Percentiles rank a stretch among this genome's conserved stretches.
Evolutionary conservation across 2,329 filamentous ascomycete species (phyloP).

Genomic region (Cladosporium sp.): DNA sequence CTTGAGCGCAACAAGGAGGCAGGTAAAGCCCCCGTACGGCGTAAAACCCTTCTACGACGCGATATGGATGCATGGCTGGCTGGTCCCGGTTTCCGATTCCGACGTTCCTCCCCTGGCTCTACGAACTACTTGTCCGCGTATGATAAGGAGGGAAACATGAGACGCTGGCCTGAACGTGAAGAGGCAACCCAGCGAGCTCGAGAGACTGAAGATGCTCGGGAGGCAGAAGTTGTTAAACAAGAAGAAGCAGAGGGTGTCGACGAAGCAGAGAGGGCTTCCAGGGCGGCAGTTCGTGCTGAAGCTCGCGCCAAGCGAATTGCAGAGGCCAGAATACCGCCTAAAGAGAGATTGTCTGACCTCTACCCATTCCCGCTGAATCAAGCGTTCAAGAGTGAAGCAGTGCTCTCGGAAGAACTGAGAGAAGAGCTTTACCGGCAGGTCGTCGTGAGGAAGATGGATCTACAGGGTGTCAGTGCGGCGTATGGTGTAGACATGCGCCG

Average conservation of each 20-base stretch:
- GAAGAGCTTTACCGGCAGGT: constrained; percentile 69
- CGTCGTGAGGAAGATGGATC: constrained; percentile 56
- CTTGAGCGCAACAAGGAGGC: neutral
- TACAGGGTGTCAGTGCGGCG: constrained; percentile 71
- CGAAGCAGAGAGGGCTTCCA: constrained; percentile 16
- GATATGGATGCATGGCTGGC: constrained; percentile 56
- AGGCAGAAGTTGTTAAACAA: constrained; percentile 15
- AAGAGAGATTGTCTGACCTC: constrained; percentile 24
- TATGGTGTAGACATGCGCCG: constrained; percentile 74
- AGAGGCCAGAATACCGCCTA: constrained; percentile 19
- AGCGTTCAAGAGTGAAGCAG: constrained; percentile 62
- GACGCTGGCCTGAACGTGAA: constrained; percentile 28
- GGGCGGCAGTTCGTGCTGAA: constrained; percentile 14
- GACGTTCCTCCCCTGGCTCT: constrained; percentile 41
- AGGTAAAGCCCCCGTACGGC: neutral
- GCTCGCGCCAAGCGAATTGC: constrained; percentile 17
- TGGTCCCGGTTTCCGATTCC: constrained; percentile 46
- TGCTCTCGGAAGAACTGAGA: constrained; percentile 66
- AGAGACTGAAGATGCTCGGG: constrained; percentile 9
- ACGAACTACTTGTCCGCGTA: constrained; percentile 53
- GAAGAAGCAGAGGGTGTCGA: constrained; percentile 20
- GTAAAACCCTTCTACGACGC: constrained; percentile 36
- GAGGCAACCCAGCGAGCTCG: constrained; percentile 18
- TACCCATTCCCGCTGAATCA: constrained; percentile 70
- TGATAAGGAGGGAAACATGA: constrained; percentile 43